phyloP scores from a whole-genome alignment of 2,329 filamentous ascomycete genomes.

The Drechslerella stenobrocha region DNA sequence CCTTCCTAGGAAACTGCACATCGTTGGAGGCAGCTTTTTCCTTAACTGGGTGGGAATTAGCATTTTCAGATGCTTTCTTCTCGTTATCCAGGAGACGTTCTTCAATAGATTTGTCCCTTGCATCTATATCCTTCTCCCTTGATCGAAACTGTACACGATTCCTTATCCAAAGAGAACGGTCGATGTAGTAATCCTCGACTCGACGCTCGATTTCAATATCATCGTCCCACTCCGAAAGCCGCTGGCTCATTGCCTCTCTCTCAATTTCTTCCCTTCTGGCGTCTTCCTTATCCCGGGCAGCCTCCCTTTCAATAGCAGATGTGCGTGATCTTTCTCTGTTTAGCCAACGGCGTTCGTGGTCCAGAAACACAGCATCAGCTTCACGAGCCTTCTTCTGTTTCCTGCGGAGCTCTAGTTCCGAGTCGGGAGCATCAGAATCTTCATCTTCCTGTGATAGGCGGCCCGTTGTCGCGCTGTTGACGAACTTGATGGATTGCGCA shows the following conservation, averaged over 20 bases:
- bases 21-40: constrained; percentile 22
- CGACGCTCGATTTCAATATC: constrained; percentile 76
- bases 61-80: constrained; percentile 61
- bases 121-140: constrained; percentile 75
- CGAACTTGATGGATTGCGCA: constrained; percentile 61
- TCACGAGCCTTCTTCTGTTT: constrained; percentile 73
- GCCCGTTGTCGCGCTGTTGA: constrained; percentile 73
- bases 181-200: constrained; percentile 79
- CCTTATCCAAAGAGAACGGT: constrained; percentile 80
- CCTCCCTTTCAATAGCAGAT: constrained; percentile 82
- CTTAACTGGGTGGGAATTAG: constrained; percentile 3
- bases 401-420: constrained; percentile 75
- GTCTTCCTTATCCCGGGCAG: constrained; percentile 76
- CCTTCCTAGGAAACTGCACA: constrained; percentile 22
- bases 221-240: constrained; percentile 83
- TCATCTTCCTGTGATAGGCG: constrained; percentile 69
- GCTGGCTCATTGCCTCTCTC: constrained; percentile 69
- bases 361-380: constrained; percentile 76
- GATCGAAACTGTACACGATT: constrained; percentile 74
- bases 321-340: constrained; percentile 83
- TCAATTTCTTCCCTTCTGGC: constrained; percentile 67
- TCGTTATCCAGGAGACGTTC: constrained; percentile 72
- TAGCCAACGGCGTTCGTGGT: constrained; percentile 86
- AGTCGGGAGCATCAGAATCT: constrained; percentile 82
- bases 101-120: constrained; percentile 78